Base-by-base conservation (phyloP, 192 early-diverging fungal genomes). In the Borealophlyctis nickersoniae region DNA sequence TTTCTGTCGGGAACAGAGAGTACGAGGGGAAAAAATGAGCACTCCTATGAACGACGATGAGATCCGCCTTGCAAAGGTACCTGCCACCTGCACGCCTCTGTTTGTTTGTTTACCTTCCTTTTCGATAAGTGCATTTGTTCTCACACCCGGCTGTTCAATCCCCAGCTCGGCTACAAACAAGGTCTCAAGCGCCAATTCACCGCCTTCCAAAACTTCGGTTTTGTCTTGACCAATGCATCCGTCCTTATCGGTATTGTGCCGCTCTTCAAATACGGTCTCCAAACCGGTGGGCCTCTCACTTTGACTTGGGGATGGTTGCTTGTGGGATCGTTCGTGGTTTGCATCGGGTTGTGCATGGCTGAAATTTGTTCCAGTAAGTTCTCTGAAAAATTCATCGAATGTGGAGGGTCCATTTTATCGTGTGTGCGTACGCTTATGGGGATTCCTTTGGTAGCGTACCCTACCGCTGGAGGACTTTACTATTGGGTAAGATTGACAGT, bases 281-380 rank as follows among this genome's bases (percentile, higher is more conserved):
- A 32, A 5, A 45, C 58, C 23, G 76, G 76, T 36, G 76, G 76
- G 23, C 70, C 73, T 9, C 52, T 71, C 52, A 65, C 69, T 19
- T 39, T 74, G 14, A 74, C 71, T 2, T 77, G 69, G 67, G 76
- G 76, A 30, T 77, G 76, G 76, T 49, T 77, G 35, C 19, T 77
- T 22, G 69, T 69, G 1, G 27, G 36, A 14, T 9, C 32, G 1
- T 70, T 75, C 30, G 61, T 63, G 4, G 39, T 70, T 1, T 77
- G 71, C 59, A 59, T 76, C 51, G 69, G 70, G 35, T 63, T 73
- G 32, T 56, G 73, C 13, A 63, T 78, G 69, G 77, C 74, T 27
- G 77, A 78, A 55, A 78, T 78, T 60, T 76, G 72, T 51, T 76
- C 70, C 2, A 70, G n/a, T n/a, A n/a, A n/a, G n/a, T n/a, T n/a